A percentile compares a stretch with the other conserved stretches of the same genome.
phyloP scores from a whole-genome alignment of 1,284 basidiomycete species.

The Marasmius tenuissimus region DNA sequence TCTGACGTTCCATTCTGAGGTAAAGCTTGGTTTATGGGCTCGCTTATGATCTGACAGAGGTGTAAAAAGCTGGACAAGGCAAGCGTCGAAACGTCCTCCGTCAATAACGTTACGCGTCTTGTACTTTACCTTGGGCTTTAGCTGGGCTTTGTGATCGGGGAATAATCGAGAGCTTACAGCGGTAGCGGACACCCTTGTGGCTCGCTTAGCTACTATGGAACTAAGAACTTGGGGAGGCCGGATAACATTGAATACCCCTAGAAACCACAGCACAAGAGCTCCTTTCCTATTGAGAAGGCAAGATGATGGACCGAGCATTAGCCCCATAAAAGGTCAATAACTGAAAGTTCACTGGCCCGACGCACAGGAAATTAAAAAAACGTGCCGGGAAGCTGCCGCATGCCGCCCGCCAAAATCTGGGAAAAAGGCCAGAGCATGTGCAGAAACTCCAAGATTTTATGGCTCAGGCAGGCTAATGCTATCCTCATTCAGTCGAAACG shows the following conservation, averaged over 20 bases:
- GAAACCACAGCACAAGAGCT: background rate
- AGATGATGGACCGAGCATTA: background rate
- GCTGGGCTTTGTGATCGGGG: background rate
- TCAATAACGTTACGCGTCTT: background rate
- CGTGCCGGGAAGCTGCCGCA: constrained; percentile 24
- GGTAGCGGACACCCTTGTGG: background rate
- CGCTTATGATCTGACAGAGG: background rate
- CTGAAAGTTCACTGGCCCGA: background rate
- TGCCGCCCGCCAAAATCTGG: constrained; percentile 3
- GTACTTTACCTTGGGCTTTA: background rate
- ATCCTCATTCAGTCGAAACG: background rate
- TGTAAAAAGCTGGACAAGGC: background rate
- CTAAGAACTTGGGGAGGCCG: no score
- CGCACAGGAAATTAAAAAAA: constrained; percentile 35
- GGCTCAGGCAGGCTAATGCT: background rate
- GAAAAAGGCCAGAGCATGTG: background rate
- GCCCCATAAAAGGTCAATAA: background rate
- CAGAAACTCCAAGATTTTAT: background rate
- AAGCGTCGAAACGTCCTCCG: background rate
- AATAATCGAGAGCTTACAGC: background rate
- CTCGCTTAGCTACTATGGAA: no score
- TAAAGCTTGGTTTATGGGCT: background rate
- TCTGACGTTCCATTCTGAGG: background rate
- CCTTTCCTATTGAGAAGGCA: background rate
- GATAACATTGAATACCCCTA: background rate